A percentile compares a stretch with the other conserved stretches of the same genome.
phyloP scores from a whole-genome alignment of 2,329 filamentous ascomycete species.

The Escovopsis weberi region DNA sequence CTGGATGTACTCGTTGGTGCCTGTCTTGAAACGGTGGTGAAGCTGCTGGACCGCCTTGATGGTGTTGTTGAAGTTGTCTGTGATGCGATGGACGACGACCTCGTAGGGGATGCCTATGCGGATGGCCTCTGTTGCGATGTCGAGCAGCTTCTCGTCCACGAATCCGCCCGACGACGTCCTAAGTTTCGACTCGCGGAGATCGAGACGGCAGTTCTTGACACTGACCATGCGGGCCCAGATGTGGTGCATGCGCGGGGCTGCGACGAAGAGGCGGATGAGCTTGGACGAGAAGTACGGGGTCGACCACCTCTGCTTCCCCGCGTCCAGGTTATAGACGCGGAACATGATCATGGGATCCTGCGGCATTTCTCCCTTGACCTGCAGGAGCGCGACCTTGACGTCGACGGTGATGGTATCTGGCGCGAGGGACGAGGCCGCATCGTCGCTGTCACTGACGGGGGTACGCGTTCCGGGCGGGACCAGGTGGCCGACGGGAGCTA shows the following conservation, averaged over 20 bases:
- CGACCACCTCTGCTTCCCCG: slow-evolving; percentile 76
- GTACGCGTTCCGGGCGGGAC: slow-evolving; percentile 20
- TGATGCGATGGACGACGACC: slow-evolving; percentile 73
- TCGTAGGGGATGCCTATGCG: slow-evolving; percentile 83
- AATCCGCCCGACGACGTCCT: slow-evolving; percentile 45
- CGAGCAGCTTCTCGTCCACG: slow-evolving; percentile 66
- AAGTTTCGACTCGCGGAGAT: slow-evolving; percentile 62
- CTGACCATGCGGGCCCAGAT: slow-evolving; percentile 81
- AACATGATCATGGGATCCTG: slow-evolving; percentile 84
- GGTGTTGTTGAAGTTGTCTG: slow-evolving; percentile 86
- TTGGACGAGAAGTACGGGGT: slow-evolving; percentile 66
- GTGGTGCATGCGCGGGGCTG: slow-evolving; percentile 65
- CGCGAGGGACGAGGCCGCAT: slow-evolving; percentile 18
- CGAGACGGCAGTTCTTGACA: slow-evolving; percentile 65
- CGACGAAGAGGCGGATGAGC: slow-evolving; percentile 72
- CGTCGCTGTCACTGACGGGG: slow-evolving; percentile 13
- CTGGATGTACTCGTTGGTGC: slow-evolving; percentile 75
- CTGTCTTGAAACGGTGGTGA: slow-evolving; percentile 82
- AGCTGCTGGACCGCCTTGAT: slow-evolving; percentile 79
- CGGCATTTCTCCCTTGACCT: slow-evolving; percentile 81
- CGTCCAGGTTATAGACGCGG: slow-evolving; percentile 70
- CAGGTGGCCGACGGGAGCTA: slow-evolving; percentile 19
- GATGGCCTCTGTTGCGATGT: slow-evolving; percentile 73
- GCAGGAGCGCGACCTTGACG: slow-evolving; percentile 65
- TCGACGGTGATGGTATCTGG: slow-evolving; percentile 68